phyloP scores from a whole-genome alignment of 176 grass and related monocot species.

The Aegilops speltoides region DNA sequence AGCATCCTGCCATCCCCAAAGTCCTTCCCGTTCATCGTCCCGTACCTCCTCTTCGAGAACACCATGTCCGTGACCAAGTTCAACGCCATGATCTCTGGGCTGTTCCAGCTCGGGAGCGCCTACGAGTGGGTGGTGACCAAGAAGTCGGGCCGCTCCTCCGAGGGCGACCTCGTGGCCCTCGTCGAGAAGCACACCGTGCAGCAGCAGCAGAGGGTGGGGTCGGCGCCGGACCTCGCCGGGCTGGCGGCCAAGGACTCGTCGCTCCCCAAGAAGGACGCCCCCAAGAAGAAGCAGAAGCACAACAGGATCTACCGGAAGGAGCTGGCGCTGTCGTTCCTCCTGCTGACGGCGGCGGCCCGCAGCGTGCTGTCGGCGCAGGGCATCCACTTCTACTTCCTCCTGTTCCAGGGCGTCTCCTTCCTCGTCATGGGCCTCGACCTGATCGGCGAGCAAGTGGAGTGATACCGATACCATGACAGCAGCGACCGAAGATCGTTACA shows the following conservation, averaged over 20 bases:
- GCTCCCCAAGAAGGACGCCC: conserved; percentile 45
- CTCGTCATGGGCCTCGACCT: conserved; percentile 79
- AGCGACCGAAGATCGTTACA: conserved; percentile 16
- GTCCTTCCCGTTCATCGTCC: conserved; percentile 83
- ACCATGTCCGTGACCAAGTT: conserved; percentile 96
- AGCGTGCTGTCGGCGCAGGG: conserved; percentile 77
- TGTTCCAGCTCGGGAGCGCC: conserved; percentile 81
- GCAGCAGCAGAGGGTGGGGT: conserved; percentile 42
- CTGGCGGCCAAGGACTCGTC: conserved; percentile 43
- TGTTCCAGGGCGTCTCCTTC: conserved; percentile 76
- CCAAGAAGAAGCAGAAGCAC: conserved; percentile 55
- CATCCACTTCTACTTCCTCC: conserved; percentile 81
- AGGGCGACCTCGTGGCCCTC: conserved; percentile 50
- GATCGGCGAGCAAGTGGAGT: conserved; percentile 75
- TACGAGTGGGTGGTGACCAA: conserved; percentile 96
- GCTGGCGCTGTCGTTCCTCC: conserved; percentile 65
- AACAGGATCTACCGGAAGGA: conserved; percentile 89
- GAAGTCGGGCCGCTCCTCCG: conserved; percentile 76
- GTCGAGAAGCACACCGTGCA: conserved; percentile 45
- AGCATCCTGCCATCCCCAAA: conserved; percentile 77
- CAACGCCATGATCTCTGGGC: conserved; percentile 86
- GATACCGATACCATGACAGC: not conserved
- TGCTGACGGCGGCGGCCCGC: conserved; percentile 62
- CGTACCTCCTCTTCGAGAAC: conserved; percentile 87
- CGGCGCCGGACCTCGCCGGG: conserved; percentile 38